These are phyloP conservation scores for Glutinoglossum americanum DNA, from an alignment of 495 filamentous ascomycete genomes.

Conservation along the genomic window DNA sequence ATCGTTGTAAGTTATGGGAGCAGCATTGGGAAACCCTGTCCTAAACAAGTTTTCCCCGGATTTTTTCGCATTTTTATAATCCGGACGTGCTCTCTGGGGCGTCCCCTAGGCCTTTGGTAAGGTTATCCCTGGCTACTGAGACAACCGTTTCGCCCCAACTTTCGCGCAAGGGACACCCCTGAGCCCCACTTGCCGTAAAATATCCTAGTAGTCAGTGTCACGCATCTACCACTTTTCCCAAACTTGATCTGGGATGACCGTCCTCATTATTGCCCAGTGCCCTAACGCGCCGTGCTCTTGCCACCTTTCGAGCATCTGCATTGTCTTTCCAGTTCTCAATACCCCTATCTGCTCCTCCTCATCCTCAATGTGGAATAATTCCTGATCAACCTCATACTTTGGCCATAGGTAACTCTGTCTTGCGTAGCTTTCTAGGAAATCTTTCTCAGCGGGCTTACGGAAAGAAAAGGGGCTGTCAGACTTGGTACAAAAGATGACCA, in stretches of 20 bases:
- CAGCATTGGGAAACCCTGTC: too few species aligned
- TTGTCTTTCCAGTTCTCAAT: constrained; percentile 24
- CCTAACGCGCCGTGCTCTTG: constrained; percentile 54
- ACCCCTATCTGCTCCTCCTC: constrained; percentile 13
- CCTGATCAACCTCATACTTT: constrained; percentile 42
- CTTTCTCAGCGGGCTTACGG: constrained; percentile 38
- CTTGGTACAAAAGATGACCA: constrained; percentile 61
- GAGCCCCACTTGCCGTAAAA: too few species aligned
- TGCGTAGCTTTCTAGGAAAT: constrained; percentile 50
- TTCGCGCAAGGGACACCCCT: too few species aligned
- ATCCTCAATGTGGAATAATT: constrained; percentile 10
- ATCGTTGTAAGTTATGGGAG: too few species aligned
- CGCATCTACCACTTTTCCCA: constrained; percentile 79
- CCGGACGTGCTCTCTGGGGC: too few species aligned
- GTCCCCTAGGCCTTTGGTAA: too few species aligned
- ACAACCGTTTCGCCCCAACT: too few species aligned
- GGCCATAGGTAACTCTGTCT: constrained; percentile 50
- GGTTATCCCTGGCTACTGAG: too few species aligned
- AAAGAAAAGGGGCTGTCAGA: constrained; percentile 32
- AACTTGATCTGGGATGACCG: constrained; percentile 49
- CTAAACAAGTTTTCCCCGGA: too few species aligned
- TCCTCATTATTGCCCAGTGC: constrained; percentile 85
- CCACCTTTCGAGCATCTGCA: constrained; percentile 37
- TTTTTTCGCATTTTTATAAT: too few species aligned
- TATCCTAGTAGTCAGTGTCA: too few species aligned